Percentiles rank a stretch among this genome's conserved stretches.
phyloP scores from a whole-genome alignment of 176 grass and related monocot species.

The Otatea glauca region DNA sequence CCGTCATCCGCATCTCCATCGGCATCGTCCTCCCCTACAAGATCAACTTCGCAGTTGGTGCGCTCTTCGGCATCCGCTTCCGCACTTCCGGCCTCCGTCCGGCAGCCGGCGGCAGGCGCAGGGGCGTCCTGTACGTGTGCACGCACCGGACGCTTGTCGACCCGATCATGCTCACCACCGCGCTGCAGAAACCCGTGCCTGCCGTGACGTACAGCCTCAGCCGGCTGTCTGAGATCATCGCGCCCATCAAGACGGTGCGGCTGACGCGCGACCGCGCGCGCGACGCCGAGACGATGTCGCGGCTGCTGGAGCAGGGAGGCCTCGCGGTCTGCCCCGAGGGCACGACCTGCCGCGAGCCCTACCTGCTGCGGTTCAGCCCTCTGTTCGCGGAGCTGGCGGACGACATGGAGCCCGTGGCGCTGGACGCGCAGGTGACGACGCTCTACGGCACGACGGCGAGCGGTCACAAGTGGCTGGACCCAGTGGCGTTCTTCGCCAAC shows the following conservation, averaged over 20 bases:
- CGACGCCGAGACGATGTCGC: constrained; percentile 67
- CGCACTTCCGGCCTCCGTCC: constrained; percentile 37
- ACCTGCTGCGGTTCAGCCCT: constrained; percentile 81
- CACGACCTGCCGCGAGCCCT: constrained; percentile 92
- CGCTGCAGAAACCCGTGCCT: constrained; percentile 63
- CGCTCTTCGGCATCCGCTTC: constrained; percentile 59
- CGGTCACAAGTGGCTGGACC: constrained; percentile 89
- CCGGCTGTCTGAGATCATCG: constrained; percentile 60
- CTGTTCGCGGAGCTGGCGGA: constrained; percentile 92
- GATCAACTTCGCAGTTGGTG: constrained; percentile 3
- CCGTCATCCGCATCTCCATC: constrained; percentile 57
- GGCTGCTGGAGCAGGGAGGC: constrained; percentile 58
- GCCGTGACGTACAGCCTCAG: constrained; percentile 92
- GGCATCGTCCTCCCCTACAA: constrained; percentile 71
- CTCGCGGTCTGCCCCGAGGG: constrained; percentile 90
- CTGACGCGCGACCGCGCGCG: constrained; percentile 70
- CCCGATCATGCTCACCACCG: constrained; percentile 66
- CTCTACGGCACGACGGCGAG: constrained; percentile 85
- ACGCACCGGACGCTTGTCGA: constrained; percentile 86
- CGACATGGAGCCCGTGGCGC: constrained; percentile 82
- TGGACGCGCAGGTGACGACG: constrained; percentile 60
- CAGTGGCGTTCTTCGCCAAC: constrained; percentile 75
- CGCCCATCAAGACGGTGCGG: constrained; percentile 80
- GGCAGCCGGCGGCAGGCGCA: not conserved
- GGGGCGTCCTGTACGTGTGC: constrained; percentile 78